phyloP scores from a whole-genome alignment of 2,329 filamentous ascomycete genomes.

The Rhexocercosporidium sp. region DNA sequence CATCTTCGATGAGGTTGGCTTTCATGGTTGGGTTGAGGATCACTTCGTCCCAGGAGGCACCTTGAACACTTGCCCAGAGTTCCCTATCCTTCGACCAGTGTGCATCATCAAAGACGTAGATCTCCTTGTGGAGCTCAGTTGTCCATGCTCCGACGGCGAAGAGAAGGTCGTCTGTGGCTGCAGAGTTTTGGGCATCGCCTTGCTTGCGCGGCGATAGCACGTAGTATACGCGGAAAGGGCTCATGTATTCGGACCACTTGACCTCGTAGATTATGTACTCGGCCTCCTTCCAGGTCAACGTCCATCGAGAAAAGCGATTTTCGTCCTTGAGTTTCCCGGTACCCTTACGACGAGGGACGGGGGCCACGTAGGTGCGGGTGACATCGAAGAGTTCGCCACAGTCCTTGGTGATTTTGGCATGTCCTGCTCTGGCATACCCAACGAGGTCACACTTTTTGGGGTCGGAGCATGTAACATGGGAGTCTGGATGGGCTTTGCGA shows the following conservation, averaged over 20 bases:
- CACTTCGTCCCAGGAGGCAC: constrained; percentile 65
- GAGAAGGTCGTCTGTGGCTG: constrained; percentile 54
- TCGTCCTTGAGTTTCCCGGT: constrained; percentile 20
- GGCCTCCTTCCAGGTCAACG: constrained; percentile 24
- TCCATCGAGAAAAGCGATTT: constrained; percentile 29
- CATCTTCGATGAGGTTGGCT: constrained; percentile 64
- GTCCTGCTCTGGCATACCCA: constrained; percentile 31
- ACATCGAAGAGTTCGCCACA: constrained; percentile 19
- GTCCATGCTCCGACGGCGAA: constrained; percentile 60
- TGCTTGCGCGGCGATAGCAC: constrained; percentile 18
- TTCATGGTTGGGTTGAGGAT: constrained; percentile 72
- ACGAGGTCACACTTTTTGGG: constrained; percentile 26
- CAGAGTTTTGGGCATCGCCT: not conserved
- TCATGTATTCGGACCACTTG: constrained; percentile 17
- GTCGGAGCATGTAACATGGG: constrained; percentile 21
- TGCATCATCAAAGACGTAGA: constrained; percentile 69
- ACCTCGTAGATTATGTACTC: constrained; percentile 32
- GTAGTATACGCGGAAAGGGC: constrained; percentile 15
- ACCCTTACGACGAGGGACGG: constrained; percentile 8
- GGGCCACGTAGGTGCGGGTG: constrained; percentile 15
- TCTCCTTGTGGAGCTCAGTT: constrained; percentile 63
- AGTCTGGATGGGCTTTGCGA: constrained; percentile 17
- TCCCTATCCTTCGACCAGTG: constrained; percentile 65
- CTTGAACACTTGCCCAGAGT: constrained; percentile 60
- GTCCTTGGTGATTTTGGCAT: constrained; percentile 17